Percentiles rank a stretch among this genome's conserved stretches.
phyloP scores from a whole-genome alignment of 192 early-diverging fungal genomes.

The Bifiguratus adelaidae region DNA sequence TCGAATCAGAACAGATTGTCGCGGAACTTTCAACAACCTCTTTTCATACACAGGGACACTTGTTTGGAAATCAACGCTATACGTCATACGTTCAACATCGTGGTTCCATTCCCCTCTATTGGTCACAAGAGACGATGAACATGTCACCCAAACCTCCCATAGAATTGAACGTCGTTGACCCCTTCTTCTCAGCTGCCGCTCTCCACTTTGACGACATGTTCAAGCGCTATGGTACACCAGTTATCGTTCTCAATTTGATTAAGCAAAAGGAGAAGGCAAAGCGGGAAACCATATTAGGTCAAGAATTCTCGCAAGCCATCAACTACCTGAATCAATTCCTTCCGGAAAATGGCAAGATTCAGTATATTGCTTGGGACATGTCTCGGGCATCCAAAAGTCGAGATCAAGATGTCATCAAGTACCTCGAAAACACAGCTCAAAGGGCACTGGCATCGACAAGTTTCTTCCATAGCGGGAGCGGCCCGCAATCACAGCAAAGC shows the following conservation, averaged over 20 bases:
- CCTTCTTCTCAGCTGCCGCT: constrained; percentile 86
- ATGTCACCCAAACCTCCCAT: constrained; percentile 96
- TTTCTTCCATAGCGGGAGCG: constrained; percentile 86
- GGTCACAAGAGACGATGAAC: constrained; percentile 88
- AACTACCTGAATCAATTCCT: constrained; percentile 87
- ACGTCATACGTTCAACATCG: constrained; percentile 96
- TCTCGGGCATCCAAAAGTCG: constrained; percentile 86
- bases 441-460: constrained; percentile 77
- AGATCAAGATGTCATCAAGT: constrained; percentile 82
- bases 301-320: constrained; percentile 75
- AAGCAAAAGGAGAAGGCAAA: constrained; percentile 89
- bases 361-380: constrained; percentile 98
- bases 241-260: constrained; percentile 91
- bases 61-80: constrained; percentile 58
- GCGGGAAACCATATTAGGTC: constrained; percentile 77
- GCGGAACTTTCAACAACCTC: constrained; percentile 83
- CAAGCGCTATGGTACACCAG: constrained; percentile 79
- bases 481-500: constrained; percentile 18
- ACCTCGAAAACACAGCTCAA: constrained; percentile 82
- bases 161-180: constrained; percentile 77
- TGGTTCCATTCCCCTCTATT: constrained; percentile 91
- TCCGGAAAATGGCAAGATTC: constrained; percentile 64
- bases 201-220: constrained; percentile 93
- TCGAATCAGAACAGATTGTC: constrained; percentile 98
- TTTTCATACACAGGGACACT: constrained; percentile 52